Conservation (phyloP, 192 early-diverging fungal genomes). For the Dimargaris verticillata region DNA sequence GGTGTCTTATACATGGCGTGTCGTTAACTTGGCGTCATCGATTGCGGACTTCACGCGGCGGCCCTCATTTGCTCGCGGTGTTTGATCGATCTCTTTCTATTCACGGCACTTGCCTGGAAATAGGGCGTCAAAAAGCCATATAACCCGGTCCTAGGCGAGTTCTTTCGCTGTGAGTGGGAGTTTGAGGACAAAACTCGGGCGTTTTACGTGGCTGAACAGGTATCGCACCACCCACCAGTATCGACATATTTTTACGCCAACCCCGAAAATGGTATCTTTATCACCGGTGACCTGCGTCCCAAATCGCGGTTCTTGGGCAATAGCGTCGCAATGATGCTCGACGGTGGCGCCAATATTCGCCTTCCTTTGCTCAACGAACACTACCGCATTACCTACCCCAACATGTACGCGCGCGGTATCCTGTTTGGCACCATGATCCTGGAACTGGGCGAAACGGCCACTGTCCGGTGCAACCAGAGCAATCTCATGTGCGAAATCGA, state of each 20-base stretch:
- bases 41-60: too few species aligned
- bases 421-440: slow-evolving; percentile 87
- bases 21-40: too few species aligned
- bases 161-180: slow-evolving; percentile 69
- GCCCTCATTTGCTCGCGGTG: too few species aligned
- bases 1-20: too few species aligned
- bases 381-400: slow-evolving; percentile 74
- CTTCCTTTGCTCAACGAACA: slow-evolving; percentile 36
- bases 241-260: slow-evolving; percentile 68
- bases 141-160: slow-evolving; percentile 85
- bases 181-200: slow-evolving; percentile 53
- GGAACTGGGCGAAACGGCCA: slow-evolving; percentile 75
- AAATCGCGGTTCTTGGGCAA: slow-evolving; percentile 81
- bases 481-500: slow-evolving; percentile 72
- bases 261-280: slow-evolving; percentile 61
- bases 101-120: too few species aligned
- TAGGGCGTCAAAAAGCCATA: slow-evolving; percentile 83
- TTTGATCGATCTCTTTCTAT: too few species aligned
- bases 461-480: slow-evolving; percentile 49
- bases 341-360: slow-evolving; percentile 43
- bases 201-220: slow-evolving; percentile 77
- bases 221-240: slow-evolving; percentile 87
- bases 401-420: slow-evolving; percentile 84
- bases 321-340: slow-evolving; percentile 77
- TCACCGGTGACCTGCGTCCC: slow-evolving; percentile 68